Evolutionary conservation across 345 rosid species (phyloP).

Genomic region (Lenwebbia sp.): DNA sequence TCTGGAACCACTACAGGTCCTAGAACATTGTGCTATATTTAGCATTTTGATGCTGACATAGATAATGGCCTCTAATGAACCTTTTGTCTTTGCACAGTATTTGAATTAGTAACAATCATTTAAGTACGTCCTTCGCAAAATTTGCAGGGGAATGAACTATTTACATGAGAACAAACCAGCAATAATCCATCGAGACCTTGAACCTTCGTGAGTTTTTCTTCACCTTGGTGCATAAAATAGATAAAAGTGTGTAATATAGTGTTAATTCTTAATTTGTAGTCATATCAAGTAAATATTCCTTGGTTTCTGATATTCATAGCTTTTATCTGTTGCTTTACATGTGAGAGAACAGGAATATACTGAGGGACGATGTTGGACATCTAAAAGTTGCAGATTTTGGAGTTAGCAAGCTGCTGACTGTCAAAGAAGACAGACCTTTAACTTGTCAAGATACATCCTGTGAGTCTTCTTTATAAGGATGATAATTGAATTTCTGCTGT

Average conservation of each 20-base stretch:
- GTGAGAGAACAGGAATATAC: conserved; percentile 56
- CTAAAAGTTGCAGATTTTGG: conserved; percentile 98
- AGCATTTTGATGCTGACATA: neutral
- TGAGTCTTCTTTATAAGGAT: conserved; percentile 21
- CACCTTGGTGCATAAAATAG: neutral
- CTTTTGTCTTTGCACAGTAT: neutral
- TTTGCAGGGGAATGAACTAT: conserved; percentile 86
- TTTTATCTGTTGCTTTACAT: conserved; percentile 18
- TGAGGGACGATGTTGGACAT: conserved; percentile 90
- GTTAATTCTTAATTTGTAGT: neutral
- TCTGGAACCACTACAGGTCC: neutral
- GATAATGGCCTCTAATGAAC: neutral
- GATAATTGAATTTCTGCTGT: neutral
- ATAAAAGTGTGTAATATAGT: neutral
- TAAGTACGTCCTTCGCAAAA: neutral
- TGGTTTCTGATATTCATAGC: neutral
- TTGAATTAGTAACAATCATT: neutral
- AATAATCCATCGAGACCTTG: conserved; percentile 93
- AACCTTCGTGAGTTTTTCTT: conserved; percentile 82
- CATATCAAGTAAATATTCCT: neutral
- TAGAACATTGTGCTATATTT: neutral
- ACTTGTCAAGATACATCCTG: conserved; percentile 53
- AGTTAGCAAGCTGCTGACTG: conserved; percentile 84
- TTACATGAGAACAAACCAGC: conserved; percentile 92
- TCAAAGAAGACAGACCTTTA: conserved; percentile 73